Conservation (phyloP, 1,139 yeast species). For the Blastobotrys apis region DNA sequence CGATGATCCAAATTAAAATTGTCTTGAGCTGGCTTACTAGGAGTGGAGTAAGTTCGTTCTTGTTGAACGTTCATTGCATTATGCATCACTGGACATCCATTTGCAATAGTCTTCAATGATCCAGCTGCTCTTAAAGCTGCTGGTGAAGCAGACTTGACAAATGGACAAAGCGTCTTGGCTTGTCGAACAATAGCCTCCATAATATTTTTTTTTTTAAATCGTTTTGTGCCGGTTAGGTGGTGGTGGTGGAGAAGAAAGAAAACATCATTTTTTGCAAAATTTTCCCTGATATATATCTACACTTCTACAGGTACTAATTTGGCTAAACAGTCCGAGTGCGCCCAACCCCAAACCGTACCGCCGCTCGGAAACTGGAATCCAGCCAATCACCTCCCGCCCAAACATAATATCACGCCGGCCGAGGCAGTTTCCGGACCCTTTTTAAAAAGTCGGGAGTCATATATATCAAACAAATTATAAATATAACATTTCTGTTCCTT, state of each 20-base stretch:
- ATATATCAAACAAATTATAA: conserved; percentile 3
- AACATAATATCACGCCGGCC: too few species aligned
- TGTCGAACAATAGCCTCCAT: conserved; percentile 83
- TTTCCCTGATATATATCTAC: too few species aligned
- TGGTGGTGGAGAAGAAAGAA: background rate
- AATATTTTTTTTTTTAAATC: too few species aligned
- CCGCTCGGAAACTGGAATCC: too few species aligned
- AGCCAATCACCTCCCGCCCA: too few species aligned
- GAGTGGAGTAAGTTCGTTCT: conserved; percentile 46
- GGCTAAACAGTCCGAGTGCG: too few species aligned
- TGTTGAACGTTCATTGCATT: conserved; percentile 52
- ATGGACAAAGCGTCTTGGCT: conserved; percentile 81
- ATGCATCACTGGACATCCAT: conserved; percentile 84
- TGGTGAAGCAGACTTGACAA: conserved; percentile 62
- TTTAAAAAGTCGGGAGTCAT: too few species aligned
- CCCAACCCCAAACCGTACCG: too few species aligned
- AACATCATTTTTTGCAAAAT: too few species aligned
- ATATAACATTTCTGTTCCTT: background rate
- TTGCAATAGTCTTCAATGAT: conserved; percentile 55
- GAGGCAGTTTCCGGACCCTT: too few species aligned
- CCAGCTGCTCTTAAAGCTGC: conserved; percentile 44
- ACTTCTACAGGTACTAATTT: too few species aligned
- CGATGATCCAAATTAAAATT: conserved; percentile 38
- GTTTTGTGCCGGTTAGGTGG: too few species aligned
- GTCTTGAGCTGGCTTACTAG: conserved; percentile 51